Evolutionary conservation across 2,329 filamentous ascomycete genomes (phyloP).

Genomic region (Ophiocordyceps camponoti-leonardi): DNA sequence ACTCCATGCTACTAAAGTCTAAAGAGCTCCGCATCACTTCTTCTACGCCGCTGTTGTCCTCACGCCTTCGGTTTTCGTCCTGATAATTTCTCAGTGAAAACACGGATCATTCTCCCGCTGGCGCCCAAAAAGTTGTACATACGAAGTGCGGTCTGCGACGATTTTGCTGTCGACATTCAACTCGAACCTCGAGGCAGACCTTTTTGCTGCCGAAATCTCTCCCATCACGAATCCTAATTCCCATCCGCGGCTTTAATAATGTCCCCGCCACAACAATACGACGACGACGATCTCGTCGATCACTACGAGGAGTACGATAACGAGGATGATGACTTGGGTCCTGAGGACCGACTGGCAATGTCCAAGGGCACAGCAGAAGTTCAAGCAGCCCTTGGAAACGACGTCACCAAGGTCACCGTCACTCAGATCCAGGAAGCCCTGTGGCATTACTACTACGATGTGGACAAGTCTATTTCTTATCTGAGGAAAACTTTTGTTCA

Average conservation of each 20-base stretch:
- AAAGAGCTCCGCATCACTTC: too few species aligned
- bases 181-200: neutral
- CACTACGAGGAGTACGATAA: conserved; percentile 31
- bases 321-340: conserved; percentile 27
- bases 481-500: conserved; percentile 47
- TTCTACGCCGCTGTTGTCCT: too few species aligned
- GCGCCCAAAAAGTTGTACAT: too few species aligned
- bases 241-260: conserved; percentile 1
- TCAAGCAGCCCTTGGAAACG: conserved; percentile 42
- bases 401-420: conserved; percentile 36
- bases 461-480: conserved; percentile 71
- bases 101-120: too few species aligned
- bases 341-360: conserved; percentile 35
- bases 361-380: conserved; percentile 50
- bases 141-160: too few species aligned
- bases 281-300: conserved; percentile 28
- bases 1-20: too few species aligned
- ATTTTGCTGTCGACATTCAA: too few species aligned
- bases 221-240: too few species aligned
- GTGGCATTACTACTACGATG: conserved; percentile 93
- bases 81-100: too few species aligned
- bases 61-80: too few species aligned
- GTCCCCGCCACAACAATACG: conserved; percentile 20
- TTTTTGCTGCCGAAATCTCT: neutral
- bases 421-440: conserved; percentile 72